These are phyloP conservation scores for Claviceps monticola DNA, from an alignment of 2,329 filamentous ascomycete genomes.

Conservation along the genomic window DNA sequence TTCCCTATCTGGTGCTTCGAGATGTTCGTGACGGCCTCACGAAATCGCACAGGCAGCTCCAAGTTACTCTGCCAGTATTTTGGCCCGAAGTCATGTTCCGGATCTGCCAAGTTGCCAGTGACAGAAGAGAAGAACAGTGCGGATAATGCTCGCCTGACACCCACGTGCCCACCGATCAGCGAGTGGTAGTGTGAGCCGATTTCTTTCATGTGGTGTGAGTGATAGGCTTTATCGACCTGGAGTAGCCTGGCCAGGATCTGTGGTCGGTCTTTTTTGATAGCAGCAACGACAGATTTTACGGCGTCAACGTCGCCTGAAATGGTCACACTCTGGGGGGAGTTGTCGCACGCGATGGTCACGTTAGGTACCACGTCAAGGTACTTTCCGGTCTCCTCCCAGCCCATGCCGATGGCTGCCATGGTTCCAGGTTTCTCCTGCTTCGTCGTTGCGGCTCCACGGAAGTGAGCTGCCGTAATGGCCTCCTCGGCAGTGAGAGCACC, in stretches of 20 bases:
- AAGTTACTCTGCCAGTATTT: slow-evolving; percentile 8
- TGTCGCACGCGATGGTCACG: slow-evolving; percentile 16
- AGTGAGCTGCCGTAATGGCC: slow-evolving; percentile 20
- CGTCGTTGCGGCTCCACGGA: slow-evolving; percentile 11
- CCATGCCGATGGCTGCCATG: slow-evolving; percentile 5
- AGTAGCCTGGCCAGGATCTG: slow-evolving; percentile 27
- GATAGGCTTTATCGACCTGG: slow-evolving; percentile 27
- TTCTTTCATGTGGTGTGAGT: slow-evolving; percentile 15
- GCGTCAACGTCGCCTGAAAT: slow-evolving; percentile 16
- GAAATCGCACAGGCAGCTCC: slow-evolving; percentile 6
- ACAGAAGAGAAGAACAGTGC: slow-evolving; percentile 5
- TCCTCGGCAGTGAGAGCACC: slow-evolving; percentile 15
- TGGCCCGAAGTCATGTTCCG: neutral
- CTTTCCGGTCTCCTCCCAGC: neutral
- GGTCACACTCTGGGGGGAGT: slow-evolving; percentile 31
- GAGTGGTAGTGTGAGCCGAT: neutral
- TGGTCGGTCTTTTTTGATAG: slow-evolving; percentile 20
- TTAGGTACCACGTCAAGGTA: neutral
- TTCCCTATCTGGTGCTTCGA: neutral
- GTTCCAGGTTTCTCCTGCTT: neutral
- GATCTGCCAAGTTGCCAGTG: neutral
- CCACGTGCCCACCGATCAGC: neutral
- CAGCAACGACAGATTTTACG: slow-evolving; percentile 24
- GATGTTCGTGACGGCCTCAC: neutral
- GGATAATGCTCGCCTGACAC: neutral